Conservation (phyloP, 202 grass and related monocot genomes). For the Saccharum hybrid region DNA sequence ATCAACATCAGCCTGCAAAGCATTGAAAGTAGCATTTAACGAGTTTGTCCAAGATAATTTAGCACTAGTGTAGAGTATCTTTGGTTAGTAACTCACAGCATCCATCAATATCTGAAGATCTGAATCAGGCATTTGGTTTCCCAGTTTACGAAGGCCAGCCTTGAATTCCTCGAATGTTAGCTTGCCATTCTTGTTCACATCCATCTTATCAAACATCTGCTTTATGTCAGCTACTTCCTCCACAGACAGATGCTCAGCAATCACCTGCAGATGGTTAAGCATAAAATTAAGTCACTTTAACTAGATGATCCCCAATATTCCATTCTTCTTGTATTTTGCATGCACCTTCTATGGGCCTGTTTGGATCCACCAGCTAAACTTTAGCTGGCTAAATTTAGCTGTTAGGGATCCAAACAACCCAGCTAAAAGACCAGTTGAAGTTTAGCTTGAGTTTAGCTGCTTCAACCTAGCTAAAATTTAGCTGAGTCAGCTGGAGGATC, state of each 20-base stretch:
- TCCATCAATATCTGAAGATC: constrained; percentile 79
- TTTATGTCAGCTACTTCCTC: constrained; percentile 94
- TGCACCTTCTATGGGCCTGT: background rate
- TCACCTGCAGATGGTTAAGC: constrained; percentile 62
- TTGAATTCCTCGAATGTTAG: constrained; percentile 87
- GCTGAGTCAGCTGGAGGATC: no score
- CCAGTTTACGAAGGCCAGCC: constrained; percentile 68
- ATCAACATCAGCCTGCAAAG: constrained; percentile 79
- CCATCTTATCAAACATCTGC: constrained; percentile 76
- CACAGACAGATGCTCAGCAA: constrained; percentile 77
- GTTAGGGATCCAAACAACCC: no score
- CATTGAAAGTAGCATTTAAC: constrained; percentile 33
- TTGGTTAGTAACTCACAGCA: constrained; percentile 64
- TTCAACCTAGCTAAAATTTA: no score
- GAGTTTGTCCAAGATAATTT: constrained; percentile 7
- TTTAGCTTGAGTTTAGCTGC: no score
- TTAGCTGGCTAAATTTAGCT: no score
- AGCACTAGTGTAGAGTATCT: background rate
- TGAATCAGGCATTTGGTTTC: constrained; percentile 78
- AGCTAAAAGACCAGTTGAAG: no score
- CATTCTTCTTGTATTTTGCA: constrained; percentile 9
- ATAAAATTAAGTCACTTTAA: constrained; percentile 16
- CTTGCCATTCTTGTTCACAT: constrained; percentile 69
- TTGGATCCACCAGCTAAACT: no score
- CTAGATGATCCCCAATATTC: background rate